Conservation (phyloP, 2,329 filamentous ascomycete species). For the Trichoderma koningiopsis region DNA sequence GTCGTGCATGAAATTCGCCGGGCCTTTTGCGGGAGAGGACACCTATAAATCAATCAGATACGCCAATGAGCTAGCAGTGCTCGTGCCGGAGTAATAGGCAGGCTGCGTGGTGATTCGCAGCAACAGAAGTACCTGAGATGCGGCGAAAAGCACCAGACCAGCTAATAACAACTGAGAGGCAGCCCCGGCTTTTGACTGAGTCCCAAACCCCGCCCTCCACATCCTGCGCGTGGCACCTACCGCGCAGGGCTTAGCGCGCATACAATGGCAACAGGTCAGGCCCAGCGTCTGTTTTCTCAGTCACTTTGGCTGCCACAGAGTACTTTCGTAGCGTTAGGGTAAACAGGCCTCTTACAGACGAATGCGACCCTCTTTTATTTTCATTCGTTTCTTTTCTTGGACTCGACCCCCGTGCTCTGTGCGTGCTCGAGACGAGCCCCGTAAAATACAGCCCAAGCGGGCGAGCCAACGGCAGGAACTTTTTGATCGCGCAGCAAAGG, state of each 20-base stretch:
- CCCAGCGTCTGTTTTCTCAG: neutral
- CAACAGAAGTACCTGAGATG: neutral
- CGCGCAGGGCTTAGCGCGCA: conserved; percentile 30
- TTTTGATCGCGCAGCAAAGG: conserved; percentile 1
- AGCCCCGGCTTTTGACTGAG: neutral
- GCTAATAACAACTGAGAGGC: neutral
- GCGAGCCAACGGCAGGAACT: neutral
- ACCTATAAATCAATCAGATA: neutral
- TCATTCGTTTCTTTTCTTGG: neutral
- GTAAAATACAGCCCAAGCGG: conserved; percentile 5
- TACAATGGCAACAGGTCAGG: neutral
- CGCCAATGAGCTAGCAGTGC: neutral
- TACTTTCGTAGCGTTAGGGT: neutral
- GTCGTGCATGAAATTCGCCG: conserved; percentile 15
- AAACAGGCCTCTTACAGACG: neutral
- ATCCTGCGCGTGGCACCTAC: conserved; percentile 30
- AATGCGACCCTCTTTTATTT: conserved; percentile 1
- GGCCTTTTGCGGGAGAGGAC: neutral
- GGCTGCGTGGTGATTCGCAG: neutral
- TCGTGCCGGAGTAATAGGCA: neutral
- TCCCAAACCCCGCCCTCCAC: conserved; percentile 19
- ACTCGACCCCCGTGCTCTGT: neutral
- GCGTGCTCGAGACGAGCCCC: neutral
- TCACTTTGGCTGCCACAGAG: neutral
- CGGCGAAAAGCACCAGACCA: too few species aligned